A percentile compares a stretch with the other conserved stretches of the same genome.
Evolutionary conservation across 495 filamentous ascomycete species (phyloP).

Genomic region (Penicillium samsonianum): DNA sequence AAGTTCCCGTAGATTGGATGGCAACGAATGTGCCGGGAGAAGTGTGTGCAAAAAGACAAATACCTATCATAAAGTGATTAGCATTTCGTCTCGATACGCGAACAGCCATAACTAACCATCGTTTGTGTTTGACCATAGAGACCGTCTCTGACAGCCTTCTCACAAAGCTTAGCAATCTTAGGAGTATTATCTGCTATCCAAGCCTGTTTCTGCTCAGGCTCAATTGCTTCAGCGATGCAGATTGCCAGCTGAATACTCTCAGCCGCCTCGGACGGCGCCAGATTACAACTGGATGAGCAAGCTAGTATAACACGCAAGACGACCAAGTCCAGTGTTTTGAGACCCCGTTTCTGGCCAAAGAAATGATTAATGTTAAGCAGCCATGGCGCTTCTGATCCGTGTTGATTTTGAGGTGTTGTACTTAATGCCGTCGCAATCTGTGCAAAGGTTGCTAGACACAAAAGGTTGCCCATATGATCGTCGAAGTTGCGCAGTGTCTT

Average conservation of each 20-base stretch:
- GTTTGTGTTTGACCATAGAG: slow-evolving; percentile 46
- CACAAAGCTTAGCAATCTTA: slow-evolving; percentile 53
- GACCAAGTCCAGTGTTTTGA: slow-evolving; percentile 58
- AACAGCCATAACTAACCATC: slow-evolving; percentile 35
- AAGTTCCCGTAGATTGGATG: slow-evolving; percentile 28
- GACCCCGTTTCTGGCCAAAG: slow-evolving; percentile 49
- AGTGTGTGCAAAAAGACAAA: slow-evolving; percentile 29
- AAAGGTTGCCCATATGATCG: slow-evolving; percentile 48
- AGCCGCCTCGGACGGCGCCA: slow-evolving; percentile 41
- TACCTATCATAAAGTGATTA: background rate
- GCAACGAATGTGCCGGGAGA: slow-evolving; percentile 23
- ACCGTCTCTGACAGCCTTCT: slow-evolving; percentile 47
- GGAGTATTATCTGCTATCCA: slow-evolving; percentile 49
- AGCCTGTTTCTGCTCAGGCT: slow-evolving; percentile 35
- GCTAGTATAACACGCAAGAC: slow-evolving; percentile 54
- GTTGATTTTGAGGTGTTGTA: slow-evolving; percentile 9
- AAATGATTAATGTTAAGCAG: slow-evolving; percentile 48
- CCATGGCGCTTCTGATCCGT: slow-evolving; percentile 28
- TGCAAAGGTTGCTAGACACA: slow-evolving; percentile 53
- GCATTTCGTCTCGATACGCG: slow-evolving; percentile 2
- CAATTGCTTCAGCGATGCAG: slow-evolving; percentile 47
- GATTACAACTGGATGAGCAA: slow-evolving; percentile 46
- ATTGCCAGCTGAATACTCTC: slow-evolving; percentile 54
- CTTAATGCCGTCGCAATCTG: slow-evolving; percentile 34
- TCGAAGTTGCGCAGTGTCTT: slow-evolving; percentile 48